Percentiles rank a stretch among this genome's conserved stretches.
phyloP scores from a whole-genome alignment of 257 asterid genomes.

The Ophiorrhiza pumila region DNA sequence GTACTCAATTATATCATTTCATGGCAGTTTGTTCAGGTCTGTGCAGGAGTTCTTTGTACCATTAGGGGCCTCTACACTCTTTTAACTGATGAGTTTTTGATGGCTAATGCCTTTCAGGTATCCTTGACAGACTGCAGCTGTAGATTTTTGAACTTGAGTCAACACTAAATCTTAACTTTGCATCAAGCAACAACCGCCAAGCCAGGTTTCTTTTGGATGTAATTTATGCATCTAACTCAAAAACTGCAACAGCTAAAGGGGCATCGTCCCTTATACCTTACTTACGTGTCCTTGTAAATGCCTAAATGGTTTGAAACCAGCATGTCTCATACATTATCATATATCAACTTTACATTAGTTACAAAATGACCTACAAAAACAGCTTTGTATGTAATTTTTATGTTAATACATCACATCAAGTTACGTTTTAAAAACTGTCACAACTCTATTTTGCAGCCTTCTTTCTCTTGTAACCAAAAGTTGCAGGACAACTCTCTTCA shows the following conservation, averaged over 20 bases:
- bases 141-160: not conserved
- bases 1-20: not conserved
- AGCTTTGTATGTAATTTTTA: not conserved
- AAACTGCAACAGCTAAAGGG: not conserved
- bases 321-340: not conserved
- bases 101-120: not conserved
- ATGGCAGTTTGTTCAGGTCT: not conserved
- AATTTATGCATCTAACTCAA: not conserved
- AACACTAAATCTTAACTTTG: not conserved
- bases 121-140: not conserved
- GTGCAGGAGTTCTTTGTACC: not conserved
- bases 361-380: not conserved
- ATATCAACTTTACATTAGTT: not conserved
- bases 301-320: not conserved
- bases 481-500: constrained; percentile 19
- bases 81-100: not conserved
- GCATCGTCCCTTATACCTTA: no score
- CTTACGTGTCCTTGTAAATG: not conserved
- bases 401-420: not conserved
- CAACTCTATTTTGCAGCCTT: constrained; percentile 1
- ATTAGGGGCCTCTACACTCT: no score
- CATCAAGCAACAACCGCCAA: not conserved
- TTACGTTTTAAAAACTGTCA: not conserved
- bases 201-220: not conserved
- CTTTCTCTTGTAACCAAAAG: constrained; percentile 18